Evolutionary conservation across 306 rosid genomes (phyloP).

Genomic region (Luffa aegyptiaca): DNA sequence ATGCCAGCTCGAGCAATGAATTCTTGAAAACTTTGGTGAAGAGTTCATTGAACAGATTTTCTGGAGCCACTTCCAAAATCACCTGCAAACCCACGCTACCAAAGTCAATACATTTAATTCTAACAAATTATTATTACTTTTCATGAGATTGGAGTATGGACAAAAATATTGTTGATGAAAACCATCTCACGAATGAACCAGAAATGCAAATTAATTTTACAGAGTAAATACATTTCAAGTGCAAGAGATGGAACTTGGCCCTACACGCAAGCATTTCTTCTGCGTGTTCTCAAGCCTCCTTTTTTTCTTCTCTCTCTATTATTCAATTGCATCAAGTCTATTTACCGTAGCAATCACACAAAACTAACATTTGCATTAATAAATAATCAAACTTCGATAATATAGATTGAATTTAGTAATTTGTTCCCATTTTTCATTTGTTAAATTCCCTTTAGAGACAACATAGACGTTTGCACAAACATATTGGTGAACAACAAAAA

Average conservation of each 20-base stretch:
- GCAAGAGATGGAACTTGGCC: background rate
- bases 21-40: slow-evolving; percentile 52
- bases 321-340: background rate
- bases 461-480: too few relatives aligned
- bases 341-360: background rate
- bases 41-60: slow-evolving; percentile 52
- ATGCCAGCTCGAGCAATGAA: slow-evolving; percentile 67
- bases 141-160: background rate
- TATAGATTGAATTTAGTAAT: background rate
- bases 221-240: background rate
- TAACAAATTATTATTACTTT: background rate
- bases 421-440: background rate
- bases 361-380: too few relatives aligned
- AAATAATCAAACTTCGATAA: background rate
- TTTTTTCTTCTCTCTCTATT: background rate
- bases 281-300: background rate
- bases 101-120: background rate
- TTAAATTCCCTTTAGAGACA: background rate
- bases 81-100: slow-evolving; percentile 42
- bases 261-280: background rate
- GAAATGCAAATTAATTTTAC: background rate
- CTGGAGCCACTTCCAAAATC: slow-evolving; percentile 89
- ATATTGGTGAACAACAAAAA: too few relatives aligned
- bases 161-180: background rate
- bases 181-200: background rate